Conservation (phyloP, 805 yeast species). For the Wickerhamiella musiphila region DNA sequence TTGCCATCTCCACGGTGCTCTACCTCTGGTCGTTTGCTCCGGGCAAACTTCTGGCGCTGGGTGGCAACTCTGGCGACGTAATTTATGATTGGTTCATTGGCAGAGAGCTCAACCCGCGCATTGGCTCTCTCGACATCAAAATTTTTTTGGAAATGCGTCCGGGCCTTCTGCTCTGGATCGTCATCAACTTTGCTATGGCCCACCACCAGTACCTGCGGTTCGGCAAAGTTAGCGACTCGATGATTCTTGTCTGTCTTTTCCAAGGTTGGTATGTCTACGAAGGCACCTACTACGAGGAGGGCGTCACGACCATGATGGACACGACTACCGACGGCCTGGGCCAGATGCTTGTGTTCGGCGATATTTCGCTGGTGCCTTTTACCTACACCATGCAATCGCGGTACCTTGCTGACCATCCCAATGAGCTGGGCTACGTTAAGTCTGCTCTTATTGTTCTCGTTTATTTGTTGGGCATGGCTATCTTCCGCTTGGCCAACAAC, state of each 20-base stretch:
- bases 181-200: constrained; percentile 59
- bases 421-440: constrained; percentile 32
- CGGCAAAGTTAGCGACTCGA: constrained; percentile 52
- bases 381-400: constrained; percentile 77
- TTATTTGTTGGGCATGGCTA: constrained; percentile 50
- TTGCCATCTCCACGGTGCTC: constrained; percentile 42
- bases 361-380: constrained; percentile 82
- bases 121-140: constrained; percentile 75
- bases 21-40: constrained; percentile 48
- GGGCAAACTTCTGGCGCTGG: constrained; percentile 52
- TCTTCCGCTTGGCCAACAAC: constrained; percentile 69
- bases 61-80: constrained; percentile 65
- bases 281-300: constrained; percentile 83
- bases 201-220: constrained; percentile 57
- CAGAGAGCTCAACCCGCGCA: constrained; percentile 83
- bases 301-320: constrained; percentile 86
- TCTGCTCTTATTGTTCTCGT: constrained; percentile 28
- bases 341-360: constrained; percentile 90
- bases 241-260: constrained; percentile 46
- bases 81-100: constrained; percentile 95
- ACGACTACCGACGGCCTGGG: constrained; percentile 95
- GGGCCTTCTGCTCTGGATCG: constrained; percentile 73
- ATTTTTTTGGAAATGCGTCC: constrained; percentile 88
- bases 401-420: constrained; percentile 48
- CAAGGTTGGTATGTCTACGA: constrained; percentile 78